Conservation (phyloP, 2,329 filamentous ascomycete genomes). For the Aureobasidium pullulans region DNA sequence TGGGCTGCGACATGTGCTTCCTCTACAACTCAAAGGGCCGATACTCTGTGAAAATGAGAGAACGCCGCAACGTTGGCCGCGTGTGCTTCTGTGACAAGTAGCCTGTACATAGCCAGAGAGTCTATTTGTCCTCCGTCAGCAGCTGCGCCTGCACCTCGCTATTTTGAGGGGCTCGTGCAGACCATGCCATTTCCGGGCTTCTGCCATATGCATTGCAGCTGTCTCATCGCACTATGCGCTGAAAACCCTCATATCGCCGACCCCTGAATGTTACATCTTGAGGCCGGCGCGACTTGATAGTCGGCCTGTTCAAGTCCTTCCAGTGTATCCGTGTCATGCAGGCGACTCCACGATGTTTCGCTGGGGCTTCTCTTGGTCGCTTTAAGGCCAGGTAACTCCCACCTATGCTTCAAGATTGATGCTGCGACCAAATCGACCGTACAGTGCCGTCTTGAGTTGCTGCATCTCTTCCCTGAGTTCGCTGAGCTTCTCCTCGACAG, state of each 20-base stretch:
- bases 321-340: neutral
- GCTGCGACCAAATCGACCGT: constrained; percentile 89
- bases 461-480: constrained; percentile 79
- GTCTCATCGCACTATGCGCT: neutral
- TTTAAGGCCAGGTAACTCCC: neutral
- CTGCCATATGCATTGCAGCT: neutral
- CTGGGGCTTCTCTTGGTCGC: neutral
- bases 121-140: neutral
- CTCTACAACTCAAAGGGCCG: neutral
- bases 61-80: neutral
- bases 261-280: neutral
- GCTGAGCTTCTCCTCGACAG: constrained; percentile 68
- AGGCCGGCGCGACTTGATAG: neutral
- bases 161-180: neutral
- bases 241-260: neutral
- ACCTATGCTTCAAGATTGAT: constrained; percentile 88
- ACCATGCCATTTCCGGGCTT: neutral
- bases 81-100: neutral
- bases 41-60: neutral
- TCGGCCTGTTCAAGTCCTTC: neutral
- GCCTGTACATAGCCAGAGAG: neutral
- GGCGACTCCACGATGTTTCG: neutral
- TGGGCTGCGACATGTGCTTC: no score
- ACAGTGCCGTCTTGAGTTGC: constrained; percentile 82
- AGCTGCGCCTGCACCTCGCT: neutral